Evolutionary conservation across 352 stramenopile species (phyloP).

Genomic region (Phytophthora rubi): DNA sequence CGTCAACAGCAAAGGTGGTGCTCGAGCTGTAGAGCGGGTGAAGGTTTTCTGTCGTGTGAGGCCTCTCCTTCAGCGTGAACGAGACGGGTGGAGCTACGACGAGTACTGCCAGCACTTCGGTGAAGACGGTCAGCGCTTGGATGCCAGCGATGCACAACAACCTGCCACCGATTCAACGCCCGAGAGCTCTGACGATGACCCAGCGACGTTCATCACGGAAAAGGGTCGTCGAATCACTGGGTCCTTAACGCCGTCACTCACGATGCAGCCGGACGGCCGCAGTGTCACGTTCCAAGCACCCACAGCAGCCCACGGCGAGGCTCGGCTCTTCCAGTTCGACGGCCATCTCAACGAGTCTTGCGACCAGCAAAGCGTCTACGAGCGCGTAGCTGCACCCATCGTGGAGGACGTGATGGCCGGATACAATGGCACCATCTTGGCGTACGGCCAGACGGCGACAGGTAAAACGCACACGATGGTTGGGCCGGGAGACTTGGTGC

Average conservation of each 20-base stretch:
- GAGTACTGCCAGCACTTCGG: slow-evolving; percentile 51
- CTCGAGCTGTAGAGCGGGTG: slow-evolving; percentile 57
- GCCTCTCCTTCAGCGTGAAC: slow-evolving; percentile 65
- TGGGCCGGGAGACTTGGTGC: slow-evolving; percentile 42
- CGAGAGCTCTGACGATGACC: slow-evolving; percentile 36
- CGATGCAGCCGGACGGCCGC: slow-evolving; percentile 37
- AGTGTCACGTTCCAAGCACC: slow-evolving; percentile 39
- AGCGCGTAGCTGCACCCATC: slow-evolving; percentile 54
- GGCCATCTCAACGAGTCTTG: slow-evolving; percentile 48
- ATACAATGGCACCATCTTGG: slow-evolving; percentile 74
- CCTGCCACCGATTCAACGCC: slow-evolving; percentile 25
- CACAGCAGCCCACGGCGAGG: slow-evolving; percentile 31
- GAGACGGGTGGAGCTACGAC: slow-evolving; percentile 67
- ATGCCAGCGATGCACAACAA: slow-evolving; percentile 18
- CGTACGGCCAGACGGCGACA: slow-evolving; percentile 70
- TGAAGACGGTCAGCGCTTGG: slow-evolving; percentile 29
- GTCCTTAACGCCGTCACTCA: slow-evolving; percentile 29
- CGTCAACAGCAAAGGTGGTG: slow-evolving; percentile 14
- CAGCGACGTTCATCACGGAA: slow-evolving; percentile 70
- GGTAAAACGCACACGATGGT: slow-evolving; percentile 83
- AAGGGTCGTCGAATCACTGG: slow-evolving; percentile 39
- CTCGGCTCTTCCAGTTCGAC: slow-evolving; percentile 67
- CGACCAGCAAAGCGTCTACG: slow-evolving; percentile 60
- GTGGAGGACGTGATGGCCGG: slow-evolving; percentile 69
- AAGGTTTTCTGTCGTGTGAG: slow-evolving; percentile 72